Conservation (phyloP, 148 eudicot genomes). For the Camellia japonica region DNA sequence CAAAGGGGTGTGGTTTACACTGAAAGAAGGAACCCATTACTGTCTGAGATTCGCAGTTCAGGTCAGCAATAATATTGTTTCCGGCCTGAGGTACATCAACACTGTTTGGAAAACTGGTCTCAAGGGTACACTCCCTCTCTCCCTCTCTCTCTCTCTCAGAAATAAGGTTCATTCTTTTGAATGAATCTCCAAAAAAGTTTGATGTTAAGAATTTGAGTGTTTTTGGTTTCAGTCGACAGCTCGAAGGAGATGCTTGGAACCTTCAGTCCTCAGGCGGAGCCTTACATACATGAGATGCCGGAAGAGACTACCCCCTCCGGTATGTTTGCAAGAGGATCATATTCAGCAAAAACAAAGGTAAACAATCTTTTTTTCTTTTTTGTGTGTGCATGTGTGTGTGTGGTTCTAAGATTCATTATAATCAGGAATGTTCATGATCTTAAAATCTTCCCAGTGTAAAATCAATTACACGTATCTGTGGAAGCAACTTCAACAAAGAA, state of each 20-base stretch:
- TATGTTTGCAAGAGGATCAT: constrained; percentile 66
- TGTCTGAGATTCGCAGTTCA: constrained; percentile 58
- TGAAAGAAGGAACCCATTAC: constrained; percentile 84
- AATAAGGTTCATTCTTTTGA: neutral
- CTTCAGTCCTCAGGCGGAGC: constrained; percentile 67
- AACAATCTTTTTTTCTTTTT: neutral
- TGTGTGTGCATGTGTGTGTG: neutral
- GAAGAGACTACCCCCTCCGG: constrained; percentile 80
- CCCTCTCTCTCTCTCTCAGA: neutral
- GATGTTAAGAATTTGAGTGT: neutral
- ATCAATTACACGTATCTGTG: neutral
- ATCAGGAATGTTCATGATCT: neutral
- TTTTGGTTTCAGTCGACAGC: constrained; percentile 49
- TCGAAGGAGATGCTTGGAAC: constrained; percentile 81
- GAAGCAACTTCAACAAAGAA: neutral
- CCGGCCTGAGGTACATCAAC: constrained; percentile 70
- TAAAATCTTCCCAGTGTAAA: neutral
- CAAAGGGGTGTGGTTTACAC: constrained; percentile 68
- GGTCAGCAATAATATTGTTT: constrained; percentile 75
- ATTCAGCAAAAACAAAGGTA: constrained; percentile 66
- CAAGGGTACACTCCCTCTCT: constrained; percentile 47
- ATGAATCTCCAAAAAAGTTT: neutral
- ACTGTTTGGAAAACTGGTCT: constrained; percentile 87
- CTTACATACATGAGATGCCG: constrained; percentile 65
- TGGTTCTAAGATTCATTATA: neutral